Evolutionary conservation across 768 basidiomycete genomes (phyloP).

Genomic region (Boletus sensibilis): DNA sequence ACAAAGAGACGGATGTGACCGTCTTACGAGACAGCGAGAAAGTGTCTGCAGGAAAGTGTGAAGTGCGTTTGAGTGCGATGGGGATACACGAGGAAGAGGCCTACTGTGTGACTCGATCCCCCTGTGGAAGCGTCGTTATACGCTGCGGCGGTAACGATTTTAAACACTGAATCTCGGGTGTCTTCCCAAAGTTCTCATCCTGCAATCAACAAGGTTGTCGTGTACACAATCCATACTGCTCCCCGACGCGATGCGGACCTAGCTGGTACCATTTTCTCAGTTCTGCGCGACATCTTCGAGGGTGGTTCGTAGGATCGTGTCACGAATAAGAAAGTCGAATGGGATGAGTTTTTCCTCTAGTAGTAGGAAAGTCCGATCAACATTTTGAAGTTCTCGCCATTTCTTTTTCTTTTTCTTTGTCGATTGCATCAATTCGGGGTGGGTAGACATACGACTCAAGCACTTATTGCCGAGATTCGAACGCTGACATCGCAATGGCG

Average conservation of each 20-base stretch:
- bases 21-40: constrained; percentile 82
- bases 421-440: no score
- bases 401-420: no score
- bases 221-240: not conserved
- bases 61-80: not conserved
- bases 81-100: not conserved
- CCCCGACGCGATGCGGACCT: constrained; percentile 42
- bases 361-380: no score
- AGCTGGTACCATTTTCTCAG: constrained; percentile 58
- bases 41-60: constrained; percentile 43
- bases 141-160: no score
- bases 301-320: constrained; percentile 48
- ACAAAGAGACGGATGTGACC: constrained; percentile 73
- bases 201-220: constrained; percentile 11
- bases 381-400: no score
- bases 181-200: constrained; percentile 67
- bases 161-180: constrained; percentile 53
- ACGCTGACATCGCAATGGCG: constrained; percentile 63
- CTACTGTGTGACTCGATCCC: no score
- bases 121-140: no score
- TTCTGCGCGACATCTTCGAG: constrained; percentile 67
- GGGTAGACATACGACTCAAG: no score
- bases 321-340: constrained; percentile 88
- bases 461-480: constrained; percentile 80
- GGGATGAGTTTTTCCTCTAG: constrained; percentile 64